Evolutionary conservation across 108 stramenopile genomes (phyloP), one percentile per base, ranked within the genome.

Genomic region (Cyclotella kingstonii): DNA sequence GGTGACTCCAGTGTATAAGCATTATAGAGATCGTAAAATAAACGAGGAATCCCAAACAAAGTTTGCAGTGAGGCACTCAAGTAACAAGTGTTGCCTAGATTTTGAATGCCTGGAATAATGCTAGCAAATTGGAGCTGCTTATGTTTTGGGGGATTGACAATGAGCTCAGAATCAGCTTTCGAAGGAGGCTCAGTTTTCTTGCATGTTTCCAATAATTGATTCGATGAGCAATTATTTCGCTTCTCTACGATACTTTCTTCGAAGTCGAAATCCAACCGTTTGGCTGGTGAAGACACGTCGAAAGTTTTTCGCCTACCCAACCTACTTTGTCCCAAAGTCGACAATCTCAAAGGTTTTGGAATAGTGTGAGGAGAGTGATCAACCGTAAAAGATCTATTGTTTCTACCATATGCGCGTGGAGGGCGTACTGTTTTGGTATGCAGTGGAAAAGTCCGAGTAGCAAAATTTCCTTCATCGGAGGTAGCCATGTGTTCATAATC

Each of bases 81-180:
- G 69, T 89, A 93, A 63, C 92, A 93, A 1, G 92, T 90, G 41
- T 90, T 90, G 5, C 92, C 92, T 15, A 90, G 54, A 54, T 93
- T 93, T 51, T 59, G 68, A 54, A 70, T 73, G 12, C 72, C 72
- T 3, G 72, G 72, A 68, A 74, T 73, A 27, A 21, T 60, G 27
- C 25, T 23, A 3, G 45, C n/a, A n/a, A n/a, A n/a, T n/a, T n/a
- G n/a, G n/a, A n/a, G n/a, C n/a, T n/a, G n/a, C n/a, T n/a, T n/a
- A n/a, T n/a, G n/a, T n/a, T n/a, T 31, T 7, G 44, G 22, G 14
- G 35, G 2, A 26, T 35, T 44, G 34, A 22, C 9, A 31, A 30
- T 36, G 25, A 11, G 4, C 22, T 36, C 41, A 14, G 31, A 18
- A 0, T 34, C 51, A 12, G 9, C 26, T 9, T 25, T 34, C 4